A percentile compares a stretch with the other conserved stretches of the same genome.
These are phyloP conservation scores for Ustilago cynodontis DNA, from an alignment of 1,284 basidiomycete genomes.

Conservation along the genomic window DNA sequence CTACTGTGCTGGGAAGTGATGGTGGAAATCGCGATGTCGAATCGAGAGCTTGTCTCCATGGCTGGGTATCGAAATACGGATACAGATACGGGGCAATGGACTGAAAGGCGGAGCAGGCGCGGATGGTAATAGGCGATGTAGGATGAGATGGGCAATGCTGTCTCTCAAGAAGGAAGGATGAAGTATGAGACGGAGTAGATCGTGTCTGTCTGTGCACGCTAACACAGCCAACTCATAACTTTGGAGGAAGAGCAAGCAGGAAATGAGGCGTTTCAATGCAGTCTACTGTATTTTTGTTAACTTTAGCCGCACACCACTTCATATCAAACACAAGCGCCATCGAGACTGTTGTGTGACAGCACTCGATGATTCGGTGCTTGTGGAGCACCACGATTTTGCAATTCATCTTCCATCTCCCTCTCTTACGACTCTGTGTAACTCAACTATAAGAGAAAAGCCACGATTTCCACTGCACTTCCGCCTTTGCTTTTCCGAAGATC, in stretches of 20 bases:
- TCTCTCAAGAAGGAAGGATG: not conserved
- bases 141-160: not conserved
- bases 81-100: not conserved
- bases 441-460: too few species aligned
- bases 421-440: not conserved
- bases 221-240: not conserved
- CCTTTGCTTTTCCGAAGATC: too few species aligned
- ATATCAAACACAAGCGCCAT: too few species aligned
- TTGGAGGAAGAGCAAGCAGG: not conserved
- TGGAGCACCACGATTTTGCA: not conserved
- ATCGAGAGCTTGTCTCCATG: slow-evolving; percentile 1
- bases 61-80: not conserved
- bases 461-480: too few species aligned
- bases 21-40: not conserved
- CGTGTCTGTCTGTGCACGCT: slow-evolving; percentile 2
- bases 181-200: not conserved
- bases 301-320: too few species aligned
- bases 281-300: not conserved
- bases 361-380: not conserved
- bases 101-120: too few species aligned
- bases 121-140: not conserved
- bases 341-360: not conserved
- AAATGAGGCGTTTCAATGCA: not conserved
- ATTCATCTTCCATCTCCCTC: not conserved
- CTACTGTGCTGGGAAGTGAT: not conserved